A percentile compares a stretch with the other conserved stretches of the same genome.
Evolutionary conservation across 768 basidiomycete species (phyloP).

Genomic region (Tulasnella calospora): DNA sequence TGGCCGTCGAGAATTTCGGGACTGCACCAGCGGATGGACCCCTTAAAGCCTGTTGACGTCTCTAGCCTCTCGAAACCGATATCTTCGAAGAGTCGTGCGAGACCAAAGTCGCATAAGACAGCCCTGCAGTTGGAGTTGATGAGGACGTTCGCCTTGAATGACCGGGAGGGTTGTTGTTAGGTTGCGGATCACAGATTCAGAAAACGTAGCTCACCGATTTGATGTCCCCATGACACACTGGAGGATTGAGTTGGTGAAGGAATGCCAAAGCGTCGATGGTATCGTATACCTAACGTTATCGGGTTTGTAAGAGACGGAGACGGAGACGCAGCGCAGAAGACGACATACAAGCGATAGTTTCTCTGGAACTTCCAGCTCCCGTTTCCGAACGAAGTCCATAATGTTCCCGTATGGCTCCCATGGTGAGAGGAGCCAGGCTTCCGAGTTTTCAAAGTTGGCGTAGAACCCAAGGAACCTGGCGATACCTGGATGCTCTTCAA

Average conservation of each 20-base stretch:
- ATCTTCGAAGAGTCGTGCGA: not conserved
- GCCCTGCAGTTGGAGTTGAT: not conserved
- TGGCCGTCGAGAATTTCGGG: conserved; percentile 13
- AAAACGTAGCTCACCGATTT: not conserved
- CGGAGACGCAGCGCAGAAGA: too few relatives aligned
- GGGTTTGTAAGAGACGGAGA: not conserved
- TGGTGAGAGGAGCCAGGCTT: not conserved
- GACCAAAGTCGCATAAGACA: conserved; percentile 15
- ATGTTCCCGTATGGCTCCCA: not conserved
- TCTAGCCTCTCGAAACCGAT: not conserved
- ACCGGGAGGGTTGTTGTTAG: not conserved
- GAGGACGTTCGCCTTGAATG: conserved; percentile 14
- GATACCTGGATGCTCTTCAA: not conserved
- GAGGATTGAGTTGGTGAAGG: conserved; percentile 1
- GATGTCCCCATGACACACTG: conserved; percentile 16
- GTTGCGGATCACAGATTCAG: too few relatives aligned
- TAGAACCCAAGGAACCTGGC: not conserved
- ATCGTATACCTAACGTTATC: not conserved
- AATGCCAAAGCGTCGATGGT: not conserved
- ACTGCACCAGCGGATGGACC: conserved; percentile 15
- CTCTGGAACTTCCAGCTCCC: not conserved
- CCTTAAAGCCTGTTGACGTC: conserved; percentile 8
- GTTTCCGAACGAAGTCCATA: not conserved
- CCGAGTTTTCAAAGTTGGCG: not conserved
- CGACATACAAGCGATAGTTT: not conserved